phyloP scores from a whole-genome alignment of 192 early-diverging fungal species.

The Chytriomyces confervae region DNA sequence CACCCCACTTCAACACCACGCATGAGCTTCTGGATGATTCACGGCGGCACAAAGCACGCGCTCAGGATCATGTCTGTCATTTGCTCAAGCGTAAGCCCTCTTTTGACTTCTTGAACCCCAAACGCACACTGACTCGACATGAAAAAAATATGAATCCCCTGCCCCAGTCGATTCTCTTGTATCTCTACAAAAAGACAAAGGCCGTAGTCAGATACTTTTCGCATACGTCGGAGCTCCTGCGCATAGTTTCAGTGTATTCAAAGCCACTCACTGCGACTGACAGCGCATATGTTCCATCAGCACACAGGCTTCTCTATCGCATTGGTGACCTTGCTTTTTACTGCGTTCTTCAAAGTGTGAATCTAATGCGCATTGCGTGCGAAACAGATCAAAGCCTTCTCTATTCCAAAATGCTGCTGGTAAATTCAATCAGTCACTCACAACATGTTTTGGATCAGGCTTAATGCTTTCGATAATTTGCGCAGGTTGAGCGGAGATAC shows the following conservation, averaged over 20 bases:
- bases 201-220: neutral
- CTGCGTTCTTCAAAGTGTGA: neutral
- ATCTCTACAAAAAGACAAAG: neutral
- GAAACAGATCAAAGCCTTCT: slow-evolving; percentile 10
- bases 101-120: too few species aligned
- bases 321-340: neutral
- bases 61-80: neutral
- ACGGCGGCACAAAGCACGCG: neutral
- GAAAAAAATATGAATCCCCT: neutral
- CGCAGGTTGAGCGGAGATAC: slow-evolving; percentile 41
- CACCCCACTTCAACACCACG: too few species aligned
- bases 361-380: neutral
- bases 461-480: neutral
- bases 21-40: too few species aligned
- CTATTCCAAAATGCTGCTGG: slow-evolving; percentile 12
- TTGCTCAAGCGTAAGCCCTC: neutral
- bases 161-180: neutral
- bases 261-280: neutral
- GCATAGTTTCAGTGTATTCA: neutral
- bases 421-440: neutral
- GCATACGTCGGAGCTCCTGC: neutral
- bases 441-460: neutral
- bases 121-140: neutral
- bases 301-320: neutral
- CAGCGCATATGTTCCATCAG: neutral